phyloP scores from a whole-genome alignment of 2,329 filamentous ascomycete species.

The Colletotrichum limetticola region DNA sequence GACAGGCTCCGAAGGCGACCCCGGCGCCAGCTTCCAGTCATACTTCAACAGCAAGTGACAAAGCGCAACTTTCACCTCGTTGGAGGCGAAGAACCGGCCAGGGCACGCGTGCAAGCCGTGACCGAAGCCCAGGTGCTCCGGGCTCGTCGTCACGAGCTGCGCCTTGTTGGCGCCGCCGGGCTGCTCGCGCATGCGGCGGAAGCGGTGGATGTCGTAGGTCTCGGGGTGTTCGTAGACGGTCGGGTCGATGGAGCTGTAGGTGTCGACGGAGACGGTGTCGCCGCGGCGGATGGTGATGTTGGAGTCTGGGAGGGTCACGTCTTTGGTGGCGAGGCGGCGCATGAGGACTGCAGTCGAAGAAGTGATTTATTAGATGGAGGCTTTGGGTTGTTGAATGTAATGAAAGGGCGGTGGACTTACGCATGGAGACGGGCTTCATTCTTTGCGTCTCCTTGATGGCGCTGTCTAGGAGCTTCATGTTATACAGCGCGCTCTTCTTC shows the following conservation, averaged over 20 bases:
- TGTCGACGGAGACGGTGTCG: not conserved
- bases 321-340: too few species aligned
- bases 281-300: slow-evolving; percentile 1
- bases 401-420: too few species aligned
- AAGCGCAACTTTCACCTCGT: not conserved
- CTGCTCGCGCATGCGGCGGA: slow-evolving; percentile 12
- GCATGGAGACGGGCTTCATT: too few species aligned
- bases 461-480: too few species aligned
- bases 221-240: not conserved
- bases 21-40: not conserved
- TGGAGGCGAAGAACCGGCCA: not conserved
- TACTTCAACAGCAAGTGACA: not conserved
- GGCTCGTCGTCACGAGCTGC: slow-evolving; percentile 53
- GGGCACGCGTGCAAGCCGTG: slow-evolving; percentile 40
- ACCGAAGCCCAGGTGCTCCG: slow-evolving; percentile 49
- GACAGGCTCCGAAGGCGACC: not conserved
- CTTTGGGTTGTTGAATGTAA: too few species aligned
- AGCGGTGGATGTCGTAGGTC: slow-evolving; percentile 9
- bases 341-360: too few species aligned
- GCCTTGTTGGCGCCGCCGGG: slow-evolving; percentile 37
- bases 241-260: not conserved
- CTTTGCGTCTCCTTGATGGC: too few species aligned
- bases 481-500: too few species aligned
- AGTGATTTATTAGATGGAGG: too few species aligned
- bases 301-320: not conserved